phyloP scores from a whole-genome alignment of 2,329 filamentous ascomycete genomes.

The Alternaria postmessia region DNA sequence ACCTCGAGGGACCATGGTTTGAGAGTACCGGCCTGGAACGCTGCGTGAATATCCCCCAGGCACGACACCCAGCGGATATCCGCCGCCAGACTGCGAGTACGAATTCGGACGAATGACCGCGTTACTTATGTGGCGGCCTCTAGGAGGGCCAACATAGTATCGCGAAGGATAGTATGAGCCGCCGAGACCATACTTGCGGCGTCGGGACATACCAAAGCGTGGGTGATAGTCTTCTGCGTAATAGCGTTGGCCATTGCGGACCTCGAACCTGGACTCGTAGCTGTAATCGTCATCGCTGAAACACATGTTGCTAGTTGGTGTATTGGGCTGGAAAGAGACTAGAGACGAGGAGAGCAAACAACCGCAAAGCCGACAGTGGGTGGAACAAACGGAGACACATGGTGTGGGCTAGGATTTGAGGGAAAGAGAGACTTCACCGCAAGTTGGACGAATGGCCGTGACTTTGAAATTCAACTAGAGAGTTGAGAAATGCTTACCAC shows the following conservation, averaged over 20 bases:
- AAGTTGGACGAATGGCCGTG: background rate
- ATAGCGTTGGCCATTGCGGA: conserved; percentile 23
- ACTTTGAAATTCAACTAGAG: background rate
- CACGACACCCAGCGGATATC: conserved; percentile 4
- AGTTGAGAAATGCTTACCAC: conserved; percentile 1
- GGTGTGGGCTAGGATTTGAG: conserved; percentile 2
- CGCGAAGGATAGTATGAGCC: conserved; percentile 38
- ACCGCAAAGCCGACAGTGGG: background rate
- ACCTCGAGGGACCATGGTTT: conserved; percentile 4
- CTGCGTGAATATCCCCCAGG: conserved; percentile 9
- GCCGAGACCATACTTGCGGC: conserved; percentile 29
- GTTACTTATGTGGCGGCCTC: conserved; percentile 14
- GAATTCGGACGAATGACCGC: conserved; percentile 15
- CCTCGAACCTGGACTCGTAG: conserved; percentile 26
- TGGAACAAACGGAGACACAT: conserved; percentile 6
- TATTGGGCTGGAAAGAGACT: background rate
- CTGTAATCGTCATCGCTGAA: conserved; percentile 28
- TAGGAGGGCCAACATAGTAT: conserved; percentile 34
- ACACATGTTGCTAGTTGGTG: conserved; percentile 30
- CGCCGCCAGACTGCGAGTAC: conserved; percentile 13
- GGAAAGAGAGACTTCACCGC: background rate
- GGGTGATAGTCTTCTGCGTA: conserved; percentile 18
- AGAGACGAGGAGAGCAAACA: background rate
- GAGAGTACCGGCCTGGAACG: conserved; percentile 9
- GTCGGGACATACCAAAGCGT: conserved; percentile 26